phyloP scores from a whole-genome alignment of 371 early-diverging fungal species.

The Rhizopus microsporus region DNA sequence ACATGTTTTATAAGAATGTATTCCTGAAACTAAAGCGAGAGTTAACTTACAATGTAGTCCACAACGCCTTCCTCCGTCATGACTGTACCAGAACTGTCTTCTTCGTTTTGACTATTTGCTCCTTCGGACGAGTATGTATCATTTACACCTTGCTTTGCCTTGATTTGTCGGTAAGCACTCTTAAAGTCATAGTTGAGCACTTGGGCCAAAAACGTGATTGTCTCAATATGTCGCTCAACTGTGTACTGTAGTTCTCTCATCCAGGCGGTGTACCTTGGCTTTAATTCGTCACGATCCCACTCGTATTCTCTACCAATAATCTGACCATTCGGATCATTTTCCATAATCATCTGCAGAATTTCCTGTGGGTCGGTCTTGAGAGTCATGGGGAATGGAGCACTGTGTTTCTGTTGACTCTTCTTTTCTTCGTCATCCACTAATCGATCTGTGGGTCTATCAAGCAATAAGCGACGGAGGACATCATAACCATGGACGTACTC shows the following conservation, averaged over 20 bases:
- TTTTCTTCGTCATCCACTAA: slow-evolving; percentile 21
- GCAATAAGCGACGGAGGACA: slow-evolving; percentile 40
- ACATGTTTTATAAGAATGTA: background rate
- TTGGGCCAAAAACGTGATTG: slow-evolving; percentile 47
- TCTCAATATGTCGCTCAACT: slow-evolving; percentile 49
- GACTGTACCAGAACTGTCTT: slow-evolving; percentile 28
- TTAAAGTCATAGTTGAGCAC: slow-evolving; percentile 51
- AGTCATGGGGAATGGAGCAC: slow-evolving; percentile 41
- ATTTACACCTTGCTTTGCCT: slow-evolving; percentile 21
- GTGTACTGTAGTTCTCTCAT: slow-evolving; percentile 52
- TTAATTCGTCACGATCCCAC: slow-evolving; percentile 14
- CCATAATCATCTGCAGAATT: slow-evolving; percentile 39
- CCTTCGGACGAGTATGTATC: slow-evolving; percentile 5
- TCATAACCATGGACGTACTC: slow-evolving; percentile 52
- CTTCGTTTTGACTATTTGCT: background rate
- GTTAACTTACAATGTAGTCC: slow-evolving; percentile 43
- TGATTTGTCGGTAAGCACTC: slow-evolving; percentile 48
- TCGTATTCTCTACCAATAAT: slow-evolving; percentile 23
- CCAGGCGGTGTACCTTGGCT: slow-evolving; percentile 53
- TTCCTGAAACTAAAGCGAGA: background rate
- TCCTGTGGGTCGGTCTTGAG: slow-evolving; percentile 48
- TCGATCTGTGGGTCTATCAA: slow-evolving; percentile 35
- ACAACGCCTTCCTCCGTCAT: slow-evolving; percentile 59
- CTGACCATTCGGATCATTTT: slow-evolving; percentile 28
- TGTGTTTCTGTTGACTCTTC: slow-evolving; percentile 16